Base-by-base conservation (phyloP, 1,139 yeast genomes). In the Scheffersomyces lignicola region DNA sequence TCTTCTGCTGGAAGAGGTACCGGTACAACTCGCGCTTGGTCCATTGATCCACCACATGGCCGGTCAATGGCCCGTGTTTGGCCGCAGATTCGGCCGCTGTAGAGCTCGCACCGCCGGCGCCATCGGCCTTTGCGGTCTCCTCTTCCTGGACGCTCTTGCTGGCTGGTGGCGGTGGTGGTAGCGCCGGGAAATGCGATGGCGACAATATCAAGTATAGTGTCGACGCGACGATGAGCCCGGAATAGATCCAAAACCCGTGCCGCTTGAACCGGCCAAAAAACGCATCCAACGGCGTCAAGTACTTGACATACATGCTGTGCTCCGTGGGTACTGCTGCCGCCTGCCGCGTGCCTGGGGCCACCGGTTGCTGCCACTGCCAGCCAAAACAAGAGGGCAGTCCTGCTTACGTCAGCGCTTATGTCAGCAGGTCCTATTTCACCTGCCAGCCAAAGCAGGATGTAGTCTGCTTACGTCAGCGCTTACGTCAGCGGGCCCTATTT, bases 161-260 rank as follows among this genome's bases (percentile, higher is more conserved):
- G 24, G 24, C 12, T 23, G 30, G 16, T 12, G 42, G 38, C 7
- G 41, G 42, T 18, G 44, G 43, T 15, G 43, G 41, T 20, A 41
- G 18, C 33, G 37, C 51, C 3, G 70, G 68, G 29, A 62, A 39
- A 21, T 58, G 53, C 11, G 66, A 61, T 33, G 67, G 47, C 18
- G 62, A 50, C 40, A 54, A 63, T 42, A 65, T 55, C 25, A 64
- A 58, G 45, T 64, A 69, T 10, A 54, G 50, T 11, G 70, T 58
- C 15, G 70, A 58, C 3, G 52, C 52, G 18, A 64, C 40, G 8
- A 69, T 53, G 9, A 69, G 35, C 5, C 59, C 54, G 2, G 69
- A 51, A 41, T 65, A 69, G 17, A 66, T 29, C 43, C 64, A 57
- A 35, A 68, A 64, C n/a, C 71, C 69, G 32, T 58, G 58, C 34